These are phyloP conservation scores for Pezicula radicicola DNA, from an alignment of 2,329 filamentous ascomycete genomes.

Conservation along the genomic window DNA sequence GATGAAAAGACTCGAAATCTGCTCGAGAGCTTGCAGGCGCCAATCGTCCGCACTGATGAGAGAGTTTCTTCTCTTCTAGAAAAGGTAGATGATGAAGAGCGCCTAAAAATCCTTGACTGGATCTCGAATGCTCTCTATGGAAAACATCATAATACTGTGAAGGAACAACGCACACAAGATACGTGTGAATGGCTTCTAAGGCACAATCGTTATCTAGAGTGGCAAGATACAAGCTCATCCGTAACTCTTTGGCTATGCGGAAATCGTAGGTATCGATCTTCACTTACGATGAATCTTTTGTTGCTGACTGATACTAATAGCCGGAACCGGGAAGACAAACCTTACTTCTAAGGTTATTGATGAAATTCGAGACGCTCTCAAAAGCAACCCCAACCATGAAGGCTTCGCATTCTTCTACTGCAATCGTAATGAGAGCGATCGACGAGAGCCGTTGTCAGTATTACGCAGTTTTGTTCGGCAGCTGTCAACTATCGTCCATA, in stretches of 20 bases:
- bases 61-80: conserved; percentile 11
- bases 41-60: conserved; percentile 15
- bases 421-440: conserved; percentile 24
- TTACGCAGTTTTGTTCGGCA: conserved; percentile 29
- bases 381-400: conserved; percentile 15
- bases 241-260: conserved; percentile 12
- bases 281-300: background rate
- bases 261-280: conserved; percentile 6
- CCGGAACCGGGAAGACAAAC: conserved; percentile 27
- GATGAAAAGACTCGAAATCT: conserved; percentile 5
- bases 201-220: conserved; percentile 6
- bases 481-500: conserved; percentile 20
- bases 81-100: conserved; percentile 4
- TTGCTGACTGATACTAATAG: conserved; percentile 8
- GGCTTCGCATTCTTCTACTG: conserved; percentile 34
- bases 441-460: conserved; percentile 25
- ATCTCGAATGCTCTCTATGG: conserved; percentile 18
- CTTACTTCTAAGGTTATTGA: conserved; percentile 25
- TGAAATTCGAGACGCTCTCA: conserved; percentile 8
- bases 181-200: conserved; percentile 15
- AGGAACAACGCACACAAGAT: conserved; percentile 4
- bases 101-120: conserved; percentile 21
- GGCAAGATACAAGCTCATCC: conserved; percentile 9
- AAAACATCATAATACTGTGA: conserved; percentile 8
- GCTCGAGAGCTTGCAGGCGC: conserved; percentile 4